Evolutionary conservation across 495 filamentous ascomycete genomes (phyloP), one percentile per base, ranked within the genome.

Genomic region (Cercophora scortea): DNA sequence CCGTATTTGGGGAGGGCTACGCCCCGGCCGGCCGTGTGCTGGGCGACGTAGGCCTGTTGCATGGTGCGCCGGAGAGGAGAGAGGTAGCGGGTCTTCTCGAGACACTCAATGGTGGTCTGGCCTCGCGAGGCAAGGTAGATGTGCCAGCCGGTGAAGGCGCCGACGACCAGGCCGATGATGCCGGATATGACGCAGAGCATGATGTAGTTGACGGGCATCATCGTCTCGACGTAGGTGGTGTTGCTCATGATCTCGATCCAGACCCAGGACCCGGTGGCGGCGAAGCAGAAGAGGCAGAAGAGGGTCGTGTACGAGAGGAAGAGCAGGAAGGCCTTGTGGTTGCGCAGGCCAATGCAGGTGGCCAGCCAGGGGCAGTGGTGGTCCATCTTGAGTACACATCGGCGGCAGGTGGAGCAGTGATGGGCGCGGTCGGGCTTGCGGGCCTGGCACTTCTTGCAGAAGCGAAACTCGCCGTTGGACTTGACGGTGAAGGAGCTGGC

Each of bases 361-460:
- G 94, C 93, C 45, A 97, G 78, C 93, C 93, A 98, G 6, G 93
- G 93, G 61, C 93, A 98, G 71, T 98, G 93, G 67, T 98, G 93
- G 67, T 98, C 93, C 93, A 98, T 98, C 71, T 97, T 97, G 63
- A 97, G 75, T 10, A 98, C 92, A 66, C 93, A 98, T 55, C 85
- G 83, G 51, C 84, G 81, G 69, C 93, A 98, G 12, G 89, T 88
- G 11, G 87, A 92, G 76, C 93, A 98, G 74, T 98, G 93, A 65
- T 98, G 93, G 35, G 94, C 82, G 32, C 93, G 91, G 70, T 97
- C 94, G 41, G 93, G 93, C 71, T 98, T 98, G 47, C 83, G 81
- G 33, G 82, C 83, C 69, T 92, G 85, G 69, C 93, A 98, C 71
- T 98, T 98, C 73, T 97, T 97, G 76, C 93, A 98, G 72, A 85